Evolutionary conservation across 106 monocot genomes (phyloP).

Genomic region (Xerophyta viscosa): DNA sequence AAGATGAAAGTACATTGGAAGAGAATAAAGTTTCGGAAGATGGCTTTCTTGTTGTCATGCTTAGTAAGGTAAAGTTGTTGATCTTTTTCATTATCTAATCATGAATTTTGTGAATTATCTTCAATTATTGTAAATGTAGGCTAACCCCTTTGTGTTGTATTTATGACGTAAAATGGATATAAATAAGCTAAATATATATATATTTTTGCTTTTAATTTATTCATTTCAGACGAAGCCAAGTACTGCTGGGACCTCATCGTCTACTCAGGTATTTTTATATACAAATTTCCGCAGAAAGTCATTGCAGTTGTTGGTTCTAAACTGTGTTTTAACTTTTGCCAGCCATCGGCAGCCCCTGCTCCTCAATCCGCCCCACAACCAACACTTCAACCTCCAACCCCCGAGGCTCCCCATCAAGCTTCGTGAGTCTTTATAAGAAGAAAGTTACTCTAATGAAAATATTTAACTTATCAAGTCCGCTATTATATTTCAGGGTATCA

Average conservation of each 20-base stretch:
- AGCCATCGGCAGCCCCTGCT: neutral
- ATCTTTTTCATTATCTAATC: neutral
- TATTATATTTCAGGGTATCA: too few relatives aligned
- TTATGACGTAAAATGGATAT: neutral
- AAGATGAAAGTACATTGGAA: conserved; percentile 92
- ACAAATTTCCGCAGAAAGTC: too few relatives aligned
- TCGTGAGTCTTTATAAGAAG: neutral
- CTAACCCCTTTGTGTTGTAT: neutral
- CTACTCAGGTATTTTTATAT: neutral
- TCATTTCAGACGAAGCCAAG: neutral
- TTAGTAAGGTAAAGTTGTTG: conserved; percentile 64
- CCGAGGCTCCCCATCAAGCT: neutral
- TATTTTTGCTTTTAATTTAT: neutral
- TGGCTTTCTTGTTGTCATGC: conserved; percentile 99
- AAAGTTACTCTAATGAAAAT: too few relatives aligned
- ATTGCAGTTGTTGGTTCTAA: too few relatives aligned
- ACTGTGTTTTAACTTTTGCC: too few relatives aligned
- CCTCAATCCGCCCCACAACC: neutral
- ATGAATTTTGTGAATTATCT: too few relatives aligned
- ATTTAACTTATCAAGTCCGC: too few relatives aligned
- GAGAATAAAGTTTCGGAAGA: conserved; percentile 88
- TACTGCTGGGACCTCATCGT: neutral
- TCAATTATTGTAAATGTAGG: neutral
- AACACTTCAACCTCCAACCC: neutral
- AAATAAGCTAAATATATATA: neutral